Percentiles rank a stretch among this genome's conserved stretches.
phyloP scores from a whole-genome alignment of 2,329 filamentous ascomycete species.

The Plenodomus lindquistii region DNA sequence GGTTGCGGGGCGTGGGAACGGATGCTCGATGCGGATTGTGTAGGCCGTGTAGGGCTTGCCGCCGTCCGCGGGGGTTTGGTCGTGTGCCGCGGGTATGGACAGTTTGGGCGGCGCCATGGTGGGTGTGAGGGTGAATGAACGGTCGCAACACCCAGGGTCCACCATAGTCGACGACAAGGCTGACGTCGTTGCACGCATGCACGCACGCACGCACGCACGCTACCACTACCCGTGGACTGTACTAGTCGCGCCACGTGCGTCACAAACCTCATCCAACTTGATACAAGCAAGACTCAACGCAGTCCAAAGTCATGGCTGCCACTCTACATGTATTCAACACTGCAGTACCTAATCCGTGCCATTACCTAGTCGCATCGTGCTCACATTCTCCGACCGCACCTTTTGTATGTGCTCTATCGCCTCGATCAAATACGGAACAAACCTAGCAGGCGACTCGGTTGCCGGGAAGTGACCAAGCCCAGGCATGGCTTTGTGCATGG shows the following conservation, averaged over 20 bases:
- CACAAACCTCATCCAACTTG: no score
- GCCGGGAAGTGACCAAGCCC: conserved; percentile 54
- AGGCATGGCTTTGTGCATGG: conserved; percentile 51
- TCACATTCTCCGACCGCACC: conserved; percentile 34
- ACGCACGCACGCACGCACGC: no score
- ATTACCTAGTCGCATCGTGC: conserved; percentile 36
- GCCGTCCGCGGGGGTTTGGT: conserved; percentile 50
- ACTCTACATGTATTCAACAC: background rate
- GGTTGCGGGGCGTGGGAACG: conserved; percentile 74
- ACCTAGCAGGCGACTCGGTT: conserved; percentile 49
- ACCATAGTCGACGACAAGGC: conserved; percentile 1
- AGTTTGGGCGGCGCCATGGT: conserved; percentile 53
- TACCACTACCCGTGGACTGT: no score
- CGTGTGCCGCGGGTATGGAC: conserved; percentile 54
- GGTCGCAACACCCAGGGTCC: background rate
- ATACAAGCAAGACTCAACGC: no score
- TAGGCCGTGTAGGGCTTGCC: conserved; percentile 74
- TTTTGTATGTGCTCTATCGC: conserved; percentile 46
- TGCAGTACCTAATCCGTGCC: conserved; percentile 21
- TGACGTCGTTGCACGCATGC: conserved; percentile 19
- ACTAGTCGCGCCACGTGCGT: conserved; percentile 22
- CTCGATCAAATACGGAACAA: conserved; percentile 45
- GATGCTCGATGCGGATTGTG: conserved; percentile 75
- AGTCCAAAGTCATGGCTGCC: no score
- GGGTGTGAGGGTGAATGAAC: background rate